These are phyloP conservation scores for Ascochyta lentis DNA, from an alignment of 2,329 filamentous ascomycete species.

Conservation along the genomic window DNA sequence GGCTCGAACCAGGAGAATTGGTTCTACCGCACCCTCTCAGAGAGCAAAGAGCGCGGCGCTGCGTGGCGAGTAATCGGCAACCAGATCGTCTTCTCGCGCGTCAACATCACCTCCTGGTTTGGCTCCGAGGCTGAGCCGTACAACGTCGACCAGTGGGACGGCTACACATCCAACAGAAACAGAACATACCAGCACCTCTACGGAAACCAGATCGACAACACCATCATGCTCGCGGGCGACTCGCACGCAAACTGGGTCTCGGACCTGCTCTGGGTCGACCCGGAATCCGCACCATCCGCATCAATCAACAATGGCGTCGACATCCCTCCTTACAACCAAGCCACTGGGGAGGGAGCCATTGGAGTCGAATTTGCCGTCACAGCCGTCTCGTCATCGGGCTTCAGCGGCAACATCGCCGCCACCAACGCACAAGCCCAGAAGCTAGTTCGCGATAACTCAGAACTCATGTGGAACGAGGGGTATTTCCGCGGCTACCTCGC, in stretches of 20 bases:
- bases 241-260: conserved; percentile 66
- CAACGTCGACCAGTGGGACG: conserved; percentile 62
- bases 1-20: conserved; percentile 73
- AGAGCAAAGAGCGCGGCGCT: conserved; percentile 65
- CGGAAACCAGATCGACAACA: conserved; percentile 71
- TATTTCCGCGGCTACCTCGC: conserved; percentile 19
- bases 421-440: conserved; percentile 52
- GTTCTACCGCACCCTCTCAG: conserved; percentile 48
- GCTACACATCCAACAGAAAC: conserved; percentile 71
- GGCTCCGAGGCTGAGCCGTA: conserved; percentile 10
- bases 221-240: conserved; percentile 73
- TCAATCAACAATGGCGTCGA: conserved; percentile 22
- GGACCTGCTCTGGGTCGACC: conserved; percentile 50
- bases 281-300: conserved; percentile 20
- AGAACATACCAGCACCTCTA: conserved; percentile 70
- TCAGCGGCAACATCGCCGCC: conserved; percentile 59
- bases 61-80: conserved; percentile 73
- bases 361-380: conserved; percentile 65
- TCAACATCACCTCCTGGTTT: conserved; percentile 21
- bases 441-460: conserved; percentile 57
- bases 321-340: conserved; percentile 38
- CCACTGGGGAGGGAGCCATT: conserved; percentile 45
- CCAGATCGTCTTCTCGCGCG: conserved; percentile 57
- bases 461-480: conserved; percentile 65
- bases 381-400: conserved; percentile 41